A percentile compares a stretch with the other conserved stretches of the same genome.
Evolutionary conservation across 257 asterid species (phyloP).

Genomic region (Gentiana straminea): DNA sequence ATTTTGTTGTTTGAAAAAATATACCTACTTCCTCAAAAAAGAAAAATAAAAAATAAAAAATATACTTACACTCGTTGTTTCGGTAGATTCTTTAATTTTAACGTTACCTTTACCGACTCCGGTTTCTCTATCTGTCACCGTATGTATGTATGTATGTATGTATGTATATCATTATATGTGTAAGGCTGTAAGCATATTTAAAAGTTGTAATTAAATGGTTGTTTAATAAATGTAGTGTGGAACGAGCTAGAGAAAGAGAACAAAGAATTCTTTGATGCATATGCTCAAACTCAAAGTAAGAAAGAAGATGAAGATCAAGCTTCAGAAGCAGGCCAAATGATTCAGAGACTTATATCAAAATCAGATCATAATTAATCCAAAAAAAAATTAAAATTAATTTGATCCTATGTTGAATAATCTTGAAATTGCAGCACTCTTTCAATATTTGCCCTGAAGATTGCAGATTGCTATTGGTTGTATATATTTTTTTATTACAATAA

Average conservation of each 20-base stretch:
- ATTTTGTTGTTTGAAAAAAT: too few relatives aligned
- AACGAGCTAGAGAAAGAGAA: slow-evolving; percentile 39
- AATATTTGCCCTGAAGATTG: too few relatives aligned
- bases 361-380: slow-evolving; percentile 11
- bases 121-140: too few relatives aligned
- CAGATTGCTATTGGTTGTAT: too few relatives aligned
- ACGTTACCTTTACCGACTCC: too few relatives aligned
- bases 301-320: slow-evolving; percentile 20
- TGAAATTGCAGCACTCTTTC: too few relatives aligned
- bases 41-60: background rate
- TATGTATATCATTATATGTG: too few relatives aligned
- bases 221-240: slow-evolving; percentile 25
- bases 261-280: slow-evolving; percentile 34
- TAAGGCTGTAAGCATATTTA: too few relatives aligned
- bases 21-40: background rate
- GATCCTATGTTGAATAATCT: background rate
- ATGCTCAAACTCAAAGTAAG: slow-evolving; percentile 23
- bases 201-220: too few relatives aligned
- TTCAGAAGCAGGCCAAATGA: slow-evolving; percentile 24
- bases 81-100: too few relatives aligned
- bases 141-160: too few relatives aligned
- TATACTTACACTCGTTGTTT: background rate
- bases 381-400: slow-evolving; percentile 3
- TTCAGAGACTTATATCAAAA: slow-evolving; percentile 18
- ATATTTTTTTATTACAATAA: too few relatives aligned